Evolutionary conservation across 2,329 filamentous ascomycete species (phyloP), one percentile per base, ranked within the genome.

Genomic region (Aspergillus unguis): DNA sequence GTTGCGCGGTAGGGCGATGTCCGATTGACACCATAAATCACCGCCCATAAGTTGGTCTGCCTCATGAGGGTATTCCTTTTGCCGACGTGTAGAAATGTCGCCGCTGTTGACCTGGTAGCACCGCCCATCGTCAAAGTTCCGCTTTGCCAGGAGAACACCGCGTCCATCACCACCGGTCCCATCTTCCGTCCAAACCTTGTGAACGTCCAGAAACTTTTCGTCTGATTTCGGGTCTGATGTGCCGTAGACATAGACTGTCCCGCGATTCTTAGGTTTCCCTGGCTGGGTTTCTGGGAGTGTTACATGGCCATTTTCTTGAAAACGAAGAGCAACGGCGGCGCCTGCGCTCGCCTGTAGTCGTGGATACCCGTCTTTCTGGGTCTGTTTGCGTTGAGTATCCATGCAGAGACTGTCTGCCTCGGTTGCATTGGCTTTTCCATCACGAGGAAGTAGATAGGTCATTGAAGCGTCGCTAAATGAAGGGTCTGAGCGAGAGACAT

Each of bases 121-220:
- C 64, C 90, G 87, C 27, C 87, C 88, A 63, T 99, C 94, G 64
- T 97, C 94, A 69, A 85, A 99, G 75, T 88, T 85, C 61, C 90
- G 85, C 1, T 83, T 87, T 0, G 86, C 84, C 35, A 97, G 76
- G 9, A 97, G 84, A 38, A 78, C 77, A 31, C 94, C 94, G 37
- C 87, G 84, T 44, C 82, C 79, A 67, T 96, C 85, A 25, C 92
- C 92, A 23, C 92, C 91, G 5, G 81, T 87, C 55, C 92, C 92
- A 52, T 90, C 85, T 17, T 78, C 69, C 43, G 84, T 96, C 94
- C 94, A 97, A 32, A 77, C 69, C 47, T 86, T 77, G 58, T 95
- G 84, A 32, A 96, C 86, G 51, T 75, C 77, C 46, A 77, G 74
- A 27, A 86, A 71, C 50, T 75, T 84, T 65, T 90, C 84, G 47